Percentiles rank a stretch among this genome's conserved stretches.
phyloP scores from a whole-genome alignment of 768 basidiomycete species.

The Boletus tylopilopsis region DNA sequence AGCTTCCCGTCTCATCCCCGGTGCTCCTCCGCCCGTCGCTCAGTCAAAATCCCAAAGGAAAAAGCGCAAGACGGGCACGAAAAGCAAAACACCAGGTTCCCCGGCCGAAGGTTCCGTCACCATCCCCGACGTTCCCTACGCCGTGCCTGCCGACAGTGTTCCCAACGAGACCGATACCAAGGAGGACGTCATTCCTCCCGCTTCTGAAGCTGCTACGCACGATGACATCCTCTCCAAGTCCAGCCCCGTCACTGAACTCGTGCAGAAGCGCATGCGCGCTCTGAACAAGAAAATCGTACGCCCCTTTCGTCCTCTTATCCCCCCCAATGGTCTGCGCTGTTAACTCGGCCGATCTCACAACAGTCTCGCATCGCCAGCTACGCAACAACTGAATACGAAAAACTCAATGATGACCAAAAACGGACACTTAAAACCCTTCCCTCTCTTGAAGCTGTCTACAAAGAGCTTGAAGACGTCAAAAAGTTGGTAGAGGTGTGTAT shows the following conservation, averaged over 20 bases:
- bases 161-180: constrained; percentile 46
- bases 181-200: constrained; percentile 42
- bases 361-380: constrained; percentile 76
- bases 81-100: constrained; percentile 44
- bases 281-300: constrained; percentile 83
- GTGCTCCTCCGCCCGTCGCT: constrained; percentile 64
- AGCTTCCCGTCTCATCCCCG: constrained; percentile 62
- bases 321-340: constrained; percentile 2
- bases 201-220: constrained; percentile 37
- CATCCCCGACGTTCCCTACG: constrained; percentile 43
- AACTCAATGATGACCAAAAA: constrained; percentile 87
- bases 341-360: constrained; percentile 7
- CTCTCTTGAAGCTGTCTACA: constrained; percentile 70
- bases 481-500: constrained; percentile 80
- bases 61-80: constrained; percentile 61
- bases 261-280: constrained; percentile 73
- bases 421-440: constrained; percentile 69
- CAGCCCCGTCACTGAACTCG: constrained; percentile 73
- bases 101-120: constrained; percentile 37
- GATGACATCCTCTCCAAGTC: constrained; percentile 48
- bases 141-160: constrained; percentile 46
- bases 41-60: constrained; percentile 60
- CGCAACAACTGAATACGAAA: constrained; percentile 59
- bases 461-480: constrained; percentile 81
- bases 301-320: constrained; percentile 15